phyloP scores from a whole-genome alignment of 441 rosid species.

The Brassica hybrid region DNA sequence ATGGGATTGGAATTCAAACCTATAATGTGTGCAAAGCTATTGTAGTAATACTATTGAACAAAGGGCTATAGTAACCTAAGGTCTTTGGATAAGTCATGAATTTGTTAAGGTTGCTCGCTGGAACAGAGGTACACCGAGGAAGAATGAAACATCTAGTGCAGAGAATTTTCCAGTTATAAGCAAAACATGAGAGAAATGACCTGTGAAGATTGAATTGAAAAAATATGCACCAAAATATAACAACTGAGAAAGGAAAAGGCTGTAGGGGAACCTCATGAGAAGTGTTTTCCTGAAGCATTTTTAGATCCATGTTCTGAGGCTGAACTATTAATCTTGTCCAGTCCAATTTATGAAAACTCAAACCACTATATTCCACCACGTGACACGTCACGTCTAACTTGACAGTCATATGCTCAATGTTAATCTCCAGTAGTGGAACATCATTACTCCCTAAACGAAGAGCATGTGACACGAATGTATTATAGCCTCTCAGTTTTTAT shows the following conservation, averaged over 20 bases:
- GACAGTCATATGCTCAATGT: not conserved
- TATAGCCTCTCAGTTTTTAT: constrained; percentile 58
- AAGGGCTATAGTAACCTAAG: not conserved
- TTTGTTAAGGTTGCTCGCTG: not conserved
- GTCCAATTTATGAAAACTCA: constrained; percentile 18
- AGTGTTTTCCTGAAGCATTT: not conserved
- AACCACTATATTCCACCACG: constrained; percentile 36
- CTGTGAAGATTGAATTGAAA: not conserved
- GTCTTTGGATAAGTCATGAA: not conserved
- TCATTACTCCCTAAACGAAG: constrained; percentile 49
- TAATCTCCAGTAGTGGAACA: constrained; percentile 41
- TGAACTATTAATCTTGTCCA: not conserved
- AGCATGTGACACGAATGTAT: constrained; percentile 58
- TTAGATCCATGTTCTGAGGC: not conserved
- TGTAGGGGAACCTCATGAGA: not conserved
- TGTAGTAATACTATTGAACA: not conserved
- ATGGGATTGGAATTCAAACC: not conserved
- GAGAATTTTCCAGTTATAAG: not conserved
- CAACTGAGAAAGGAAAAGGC: not conserved
- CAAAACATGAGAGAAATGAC: not conserved
- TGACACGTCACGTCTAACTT: not conserved
- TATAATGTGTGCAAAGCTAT: not conserved
- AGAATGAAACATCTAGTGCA: not conserved
- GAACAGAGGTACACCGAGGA: not conserved
- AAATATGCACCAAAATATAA: too few relatives aligned